Evolutionary conservation across 352 stramenopile species (phyloP).

Genomic region (Saprolegnia diclina): DNA sequence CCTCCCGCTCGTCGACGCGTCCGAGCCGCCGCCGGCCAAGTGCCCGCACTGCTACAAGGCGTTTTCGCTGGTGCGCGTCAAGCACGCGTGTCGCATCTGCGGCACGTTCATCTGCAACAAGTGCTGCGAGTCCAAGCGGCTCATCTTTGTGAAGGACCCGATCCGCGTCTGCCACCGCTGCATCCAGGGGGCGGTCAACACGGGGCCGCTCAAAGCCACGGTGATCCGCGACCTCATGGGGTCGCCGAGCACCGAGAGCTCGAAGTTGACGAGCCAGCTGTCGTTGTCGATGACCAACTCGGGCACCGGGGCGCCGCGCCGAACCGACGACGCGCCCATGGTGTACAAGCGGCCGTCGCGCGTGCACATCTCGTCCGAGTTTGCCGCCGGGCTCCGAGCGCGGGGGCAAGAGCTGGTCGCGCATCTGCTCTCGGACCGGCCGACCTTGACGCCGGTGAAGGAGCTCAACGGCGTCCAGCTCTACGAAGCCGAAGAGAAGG

Average conservation of each 20-base stretch:
- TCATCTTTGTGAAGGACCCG: conserved; percentile 5
- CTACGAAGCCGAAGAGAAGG: background rate
- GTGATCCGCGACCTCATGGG: conserved; percentile 7
- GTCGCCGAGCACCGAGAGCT: background rate
- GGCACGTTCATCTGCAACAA: background rate
- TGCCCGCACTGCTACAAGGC: conserved; percentile 16
- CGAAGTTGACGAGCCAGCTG: background rate
- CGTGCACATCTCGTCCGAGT: background rate
- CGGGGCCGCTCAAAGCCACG: conserved; percentile 10
- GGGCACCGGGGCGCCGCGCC: background rate
- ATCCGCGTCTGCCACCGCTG: conserved; percentile 11
- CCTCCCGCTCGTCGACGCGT: background rate
- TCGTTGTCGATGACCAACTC: background rate
- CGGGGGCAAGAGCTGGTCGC: background rate
- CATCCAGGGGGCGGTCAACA: conserved; percentile 5
- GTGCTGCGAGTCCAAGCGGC: conserved; percentile 6
- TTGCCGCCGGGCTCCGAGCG: background rate
- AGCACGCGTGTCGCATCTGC: conserved; percentile 10
- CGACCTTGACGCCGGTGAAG: background rate
- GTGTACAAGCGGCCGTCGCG: conserved; percentile 9
- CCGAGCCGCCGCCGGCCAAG: background rate
- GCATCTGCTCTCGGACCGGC: background rate
- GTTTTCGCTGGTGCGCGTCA: conserved; percentile 14
- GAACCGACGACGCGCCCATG: background rate
- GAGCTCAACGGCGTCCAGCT: conserved; percentile 9